phyloP scores from a whole-genome alignment of 176 grass and related monocot genomes.

The Calamus simplicifolius region DNA sequence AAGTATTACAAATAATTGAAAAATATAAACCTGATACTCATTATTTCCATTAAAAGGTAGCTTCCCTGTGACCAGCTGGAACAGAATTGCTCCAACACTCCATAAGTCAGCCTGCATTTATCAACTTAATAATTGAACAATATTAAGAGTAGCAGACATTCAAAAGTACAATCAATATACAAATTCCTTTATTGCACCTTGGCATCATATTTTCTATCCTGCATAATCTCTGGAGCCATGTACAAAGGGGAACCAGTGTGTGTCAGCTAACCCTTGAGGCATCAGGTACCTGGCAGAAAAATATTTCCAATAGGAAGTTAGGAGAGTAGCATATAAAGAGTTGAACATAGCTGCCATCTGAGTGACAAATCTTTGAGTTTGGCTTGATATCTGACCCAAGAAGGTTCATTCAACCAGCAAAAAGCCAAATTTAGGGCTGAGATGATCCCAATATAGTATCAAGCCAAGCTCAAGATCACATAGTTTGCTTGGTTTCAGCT shows the following conservation, averaged over 20 bases:
- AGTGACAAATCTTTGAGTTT: too few species aligned
- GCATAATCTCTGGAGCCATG: constrained; percentile 76
- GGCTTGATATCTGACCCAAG: too few species aligned
- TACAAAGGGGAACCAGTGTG: constrained; percentile 57
- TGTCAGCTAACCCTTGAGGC: constrained; percentile 64
- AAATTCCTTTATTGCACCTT: constrained; percentile 33
- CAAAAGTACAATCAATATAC: neutral
- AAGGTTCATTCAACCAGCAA: too few species aligned
- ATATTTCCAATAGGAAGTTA: neutral
- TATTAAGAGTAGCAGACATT: neutral
- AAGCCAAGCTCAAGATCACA: too few species aligned
- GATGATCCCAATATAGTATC: too few species aligned
- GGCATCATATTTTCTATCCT: constrained; percentile 48
- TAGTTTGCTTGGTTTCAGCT: too few species aligned
- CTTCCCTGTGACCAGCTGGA: constrained; percentile 59
- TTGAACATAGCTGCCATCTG: too few species aligned
- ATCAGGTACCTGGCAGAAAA: constrained; percentile 33
- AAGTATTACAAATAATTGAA: neutral
- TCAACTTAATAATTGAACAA: constrained; percentile 6
- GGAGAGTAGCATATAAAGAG: neutral
- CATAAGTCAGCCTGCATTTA: constrained; percentile 67
- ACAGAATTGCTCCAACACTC: constrained; percentile 69
- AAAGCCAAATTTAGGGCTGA: too few species aligned
- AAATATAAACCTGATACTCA: constrained; percentile 29
- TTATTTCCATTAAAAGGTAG: constrained; percentile 36